Percentiles rank a stretch among this genome's conserved stretches.
phyloP scores from a whole-genome alignment of 257 asterid genomes.

The Gynochthodes officinalis region DNA sequence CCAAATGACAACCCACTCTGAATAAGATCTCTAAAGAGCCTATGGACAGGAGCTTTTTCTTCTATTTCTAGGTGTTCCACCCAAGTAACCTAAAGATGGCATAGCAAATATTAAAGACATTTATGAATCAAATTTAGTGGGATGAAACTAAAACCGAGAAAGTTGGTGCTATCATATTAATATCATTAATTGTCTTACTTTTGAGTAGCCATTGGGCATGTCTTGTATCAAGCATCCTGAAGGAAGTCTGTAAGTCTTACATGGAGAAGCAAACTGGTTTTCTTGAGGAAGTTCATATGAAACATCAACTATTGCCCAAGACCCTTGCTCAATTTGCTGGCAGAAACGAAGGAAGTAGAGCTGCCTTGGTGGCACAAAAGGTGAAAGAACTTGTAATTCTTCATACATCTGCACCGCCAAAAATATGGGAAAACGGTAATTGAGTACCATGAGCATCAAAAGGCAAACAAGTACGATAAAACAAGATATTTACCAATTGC shows the following conservation, averaged over 20 bases:
- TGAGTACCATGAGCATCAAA: not conserved
- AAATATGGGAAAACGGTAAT: too few relatives aligned
- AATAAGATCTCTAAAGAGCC: conserved; percentile 70
- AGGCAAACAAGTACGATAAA: not conserved
- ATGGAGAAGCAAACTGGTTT: conserved; percentile 45
- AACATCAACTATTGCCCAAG: conserved; percentile 86
- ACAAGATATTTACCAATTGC: conserved; percentile 56
- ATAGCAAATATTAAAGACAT: conserved; percentile 3
- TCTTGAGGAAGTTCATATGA: conserved; percentile 74
- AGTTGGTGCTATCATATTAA: not conserved
- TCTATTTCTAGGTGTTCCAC: conserved; percentile 90
- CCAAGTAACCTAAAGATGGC: conserved; percentile 69
- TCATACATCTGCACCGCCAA: conserved; percentile 63
- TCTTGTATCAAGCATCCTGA: conserved; percentile 95
- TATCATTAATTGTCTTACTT: conserved; percentile 46
- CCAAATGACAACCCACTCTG: conserved; percentile 81
- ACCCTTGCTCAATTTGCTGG: conserved; percentile 79
- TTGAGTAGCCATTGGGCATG: conserved; percentile 97
- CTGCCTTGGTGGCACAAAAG: conserved; percentile 71
- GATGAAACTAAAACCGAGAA: not conserved
- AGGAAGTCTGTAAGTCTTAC: conserved; percentile 67
- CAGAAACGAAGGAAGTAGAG: conserved; percentile 67
- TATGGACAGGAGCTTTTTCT: conserved; percentile 56
- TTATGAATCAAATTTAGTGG: not conserved
- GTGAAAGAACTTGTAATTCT: conserved; percentile 82